phyloP scores from a whole-genome alignment of 2,329 filamentous ascomycete species.

The Graphilbum sp. region DNA sequence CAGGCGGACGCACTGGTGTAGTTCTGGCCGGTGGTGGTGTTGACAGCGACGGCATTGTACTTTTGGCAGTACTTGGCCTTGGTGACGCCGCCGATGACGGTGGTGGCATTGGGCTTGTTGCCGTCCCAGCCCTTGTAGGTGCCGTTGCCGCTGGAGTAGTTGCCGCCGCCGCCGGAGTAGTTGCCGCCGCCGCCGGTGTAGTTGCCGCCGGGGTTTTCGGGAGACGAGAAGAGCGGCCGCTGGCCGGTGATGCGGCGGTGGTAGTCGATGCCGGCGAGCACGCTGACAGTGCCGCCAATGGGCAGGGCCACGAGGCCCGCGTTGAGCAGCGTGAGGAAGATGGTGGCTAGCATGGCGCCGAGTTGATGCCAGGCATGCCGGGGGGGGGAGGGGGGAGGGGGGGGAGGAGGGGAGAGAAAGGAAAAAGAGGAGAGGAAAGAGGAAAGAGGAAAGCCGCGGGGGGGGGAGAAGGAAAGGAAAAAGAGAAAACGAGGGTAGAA shows the following conservation, averaged over 20 bases:
- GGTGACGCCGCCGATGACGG: conserved; percentile 3
- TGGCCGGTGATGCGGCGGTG: conserved; percentile 25
- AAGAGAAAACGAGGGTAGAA: neutral
- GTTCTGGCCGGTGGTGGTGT: conserved; percentile 20
- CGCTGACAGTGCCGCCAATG: conserved; percentile 17
- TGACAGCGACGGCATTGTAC: conserved; percentile 4
- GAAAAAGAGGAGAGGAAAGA: neutral
- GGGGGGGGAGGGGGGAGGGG: neutral
- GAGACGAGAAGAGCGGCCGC: conserved; percentile 24
- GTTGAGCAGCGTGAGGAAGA: conserved; percentile 29
- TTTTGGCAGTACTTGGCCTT: conserved; percentile 8
- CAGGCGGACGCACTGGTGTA: conserved; percentile 25
- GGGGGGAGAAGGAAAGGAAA: neutral
- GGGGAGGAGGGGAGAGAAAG: neutral
- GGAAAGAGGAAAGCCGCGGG: neutral
- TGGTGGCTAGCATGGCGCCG: conserved; percentile 18
- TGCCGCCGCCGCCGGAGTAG: neutral
- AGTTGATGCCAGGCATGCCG: neutral
- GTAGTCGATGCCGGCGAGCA: conserved; percentile 30
- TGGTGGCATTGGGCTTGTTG: conserved; percentile 7
- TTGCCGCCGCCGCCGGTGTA: conserved; percentile 11
- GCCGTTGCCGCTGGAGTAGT: conserved; percentile 13
- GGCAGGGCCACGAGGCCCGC: conserved; percentile 27
- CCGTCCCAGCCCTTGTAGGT: conserved; percentile 11
- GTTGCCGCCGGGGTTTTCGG: conserved; percentile 8